Evolutionary conservation across 345 rosid species (phyloP).

Genomic region (Populus deltoides): DNA sequence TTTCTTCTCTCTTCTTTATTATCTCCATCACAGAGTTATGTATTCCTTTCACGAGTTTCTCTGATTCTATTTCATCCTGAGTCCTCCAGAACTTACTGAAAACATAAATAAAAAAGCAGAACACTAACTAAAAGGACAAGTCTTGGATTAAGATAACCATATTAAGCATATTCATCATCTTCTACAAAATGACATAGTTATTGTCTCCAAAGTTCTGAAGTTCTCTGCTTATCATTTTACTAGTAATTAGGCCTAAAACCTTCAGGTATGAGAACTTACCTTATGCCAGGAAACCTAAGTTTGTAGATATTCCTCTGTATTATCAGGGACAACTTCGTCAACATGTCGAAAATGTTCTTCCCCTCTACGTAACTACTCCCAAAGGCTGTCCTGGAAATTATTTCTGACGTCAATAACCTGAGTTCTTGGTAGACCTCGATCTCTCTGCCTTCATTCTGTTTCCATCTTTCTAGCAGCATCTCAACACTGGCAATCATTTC

Average conservation of each 20-base stretch:
- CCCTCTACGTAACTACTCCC: conserved; percentile 50
- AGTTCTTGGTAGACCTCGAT: conserved; percentile 40
- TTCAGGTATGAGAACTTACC: neutral
- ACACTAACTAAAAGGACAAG: neutral
- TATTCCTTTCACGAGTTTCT: conserved; percentile 10
- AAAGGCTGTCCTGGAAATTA: conserved; percentile 51
- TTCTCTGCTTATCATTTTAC: too few species aligned
- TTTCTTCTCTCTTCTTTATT: conserved; percentile 29
- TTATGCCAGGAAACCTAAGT: conserved; percentile 3
- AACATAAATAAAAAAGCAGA: neutral
- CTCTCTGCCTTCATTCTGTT: conserved; percentile 29
- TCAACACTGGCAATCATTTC: conserved; percentile 35
- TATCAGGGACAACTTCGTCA: conserved; percentile 20
- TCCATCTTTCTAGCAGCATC: conserved; percentile 45
- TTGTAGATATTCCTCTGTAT: conserved; percentile 3
- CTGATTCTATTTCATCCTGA: conserved; percentile 17
- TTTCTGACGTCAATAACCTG: conserved; percentile 45
- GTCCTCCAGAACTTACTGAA: conserved; percentile 29
- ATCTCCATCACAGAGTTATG: conserved; percentile 6
- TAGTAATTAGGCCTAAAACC: neutral
- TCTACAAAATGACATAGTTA: neutral
- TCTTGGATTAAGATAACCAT: neutral
- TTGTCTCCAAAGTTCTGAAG: too few species aligned
- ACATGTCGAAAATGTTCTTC: conserved; percentile 36
- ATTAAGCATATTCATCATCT: neutral